Base-by-base conservation (phyloP, 257 asterid genomes). In the Penstemon davidsonii region DNA sequence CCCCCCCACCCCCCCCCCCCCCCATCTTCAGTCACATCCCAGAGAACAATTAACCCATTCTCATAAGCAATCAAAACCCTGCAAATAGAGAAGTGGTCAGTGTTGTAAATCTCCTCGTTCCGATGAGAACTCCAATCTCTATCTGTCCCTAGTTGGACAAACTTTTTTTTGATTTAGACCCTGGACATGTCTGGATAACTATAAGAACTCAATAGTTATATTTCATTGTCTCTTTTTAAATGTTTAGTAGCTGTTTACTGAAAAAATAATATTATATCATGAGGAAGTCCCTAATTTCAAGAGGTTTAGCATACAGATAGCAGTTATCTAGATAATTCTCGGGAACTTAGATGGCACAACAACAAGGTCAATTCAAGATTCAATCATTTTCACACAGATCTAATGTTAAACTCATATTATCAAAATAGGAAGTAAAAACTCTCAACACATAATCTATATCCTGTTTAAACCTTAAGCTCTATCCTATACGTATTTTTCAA, bases 51-150 rank as follows among this genome's bases (percentile, higher is more conserved):
- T 80, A 91, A 79, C 59, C 99, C 97, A 60, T 82, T 87, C 71
- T 84, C 97, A 81, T 87, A 91, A 44, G 97, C 97, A 84, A 94
- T 82, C 75, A 94, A 76, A 59, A 94, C 87, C 90, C 99, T 91
- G 86, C 69, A 75, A 51, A 73, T 45, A 71, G 73, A 49, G 59
- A 50, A 59, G 55, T 18, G 44, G 47, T 66, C 42, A 62, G 33
- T 49, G 37, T 51, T 49, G 64, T 39, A 39, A 67, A 55, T 68
- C 47, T 66, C 55, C 49, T 66, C 6, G 51, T 52, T 38, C 12
- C 8, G 7, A 68, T 58, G 52, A 53, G 36, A 13, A 43, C 47
- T 65, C 47, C 62, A 49, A 58, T 56, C 49, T 52, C 60, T 43
- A 65, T 13, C 46, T 13, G 13, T 49, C 58, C 41, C 42, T 56